Evolutionary conservation across 75 land plant genomes (phyloP), one percentile per base, ranked within the genome.

Genomic region (Azolla pinnata): DNA sequence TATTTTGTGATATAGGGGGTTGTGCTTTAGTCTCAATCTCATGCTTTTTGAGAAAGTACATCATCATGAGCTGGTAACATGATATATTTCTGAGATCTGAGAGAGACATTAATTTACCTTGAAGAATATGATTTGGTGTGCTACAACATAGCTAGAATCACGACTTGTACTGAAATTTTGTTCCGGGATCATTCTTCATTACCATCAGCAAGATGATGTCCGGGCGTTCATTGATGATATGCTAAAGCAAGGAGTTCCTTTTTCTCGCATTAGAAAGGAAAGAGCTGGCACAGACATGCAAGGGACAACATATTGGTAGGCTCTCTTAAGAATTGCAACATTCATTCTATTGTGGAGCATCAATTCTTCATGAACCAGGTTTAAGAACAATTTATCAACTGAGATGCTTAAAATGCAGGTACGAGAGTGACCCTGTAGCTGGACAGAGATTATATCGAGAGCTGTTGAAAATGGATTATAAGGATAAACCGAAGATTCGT

Each of bases 361-460:
- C 18, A 51, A 29, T 28, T 54, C 17, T 8, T 23, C 27, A 18
- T 24, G 24, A 31, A 29, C 4, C 4, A 46, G 49, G 49, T 3
- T 46, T 4, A 46, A 4, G 2, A 46, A 14, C 2, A 14, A 2
- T 3, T 4, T 46, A 4, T 14, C 12, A 38, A 14, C 14, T 38
- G 42, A 38, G n/a, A n/a, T 32, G 20, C 2, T 52, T 10, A 70
- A 1, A 44, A 23, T 40, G n/a, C 50, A 88, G 95, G 95, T 82
- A 72, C 65, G 85, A 85, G 59, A 82, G 79, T 31, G 81, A 79
- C 75, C 57, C 67, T 59, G 40, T 71, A 33, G 59, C 74, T 62
- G 98, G 98, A 21, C 71, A 88, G 61, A 76, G 98, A 58, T 59
- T 93, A 32, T 93, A 89, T 69, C 76, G 66, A 54, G 96, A 85